A percentile compares a stretch with the other conserved stretches of the same genome.
Evolutionary conservation across 2,329 filamentous ascomycete species (phyloP).

Genomic region (Onygena corvina): DNA sequence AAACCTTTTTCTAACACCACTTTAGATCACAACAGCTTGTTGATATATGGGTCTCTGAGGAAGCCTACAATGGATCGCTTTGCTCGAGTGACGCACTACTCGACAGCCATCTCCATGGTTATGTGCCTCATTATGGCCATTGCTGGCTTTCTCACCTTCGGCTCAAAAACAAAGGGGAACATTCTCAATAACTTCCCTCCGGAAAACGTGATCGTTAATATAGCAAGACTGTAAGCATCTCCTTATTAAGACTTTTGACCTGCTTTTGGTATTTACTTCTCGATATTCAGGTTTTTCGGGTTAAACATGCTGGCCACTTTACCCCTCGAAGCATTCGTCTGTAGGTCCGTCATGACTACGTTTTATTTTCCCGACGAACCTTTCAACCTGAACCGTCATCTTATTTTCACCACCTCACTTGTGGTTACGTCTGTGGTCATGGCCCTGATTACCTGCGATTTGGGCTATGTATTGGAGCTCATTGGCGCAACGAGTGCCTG

Average conservation of each 20-base stretch:
- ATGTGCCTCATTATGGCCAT: conserved; percentile 83
- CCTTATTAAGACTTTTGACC: too few species aligned
- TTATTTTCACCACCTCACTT: conserved; percentile 72
- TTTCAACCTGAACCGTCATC: conserved; percentile 70
- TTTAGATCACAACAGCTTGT: conserved; percentile 78
- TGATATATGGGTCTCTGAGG: conserved; percentile 91
- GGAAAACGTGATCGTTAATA: conserved; percentile 84
- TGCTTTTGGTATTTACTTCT: too few species aligned
- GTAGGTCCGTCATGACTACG: conserved; percentile 87
- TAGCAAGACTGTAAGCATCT: conserved; percentile 59
- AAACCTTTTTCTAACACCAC: conserved; percentile 13
- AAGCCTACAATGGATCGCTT: conserved; percentile 95
- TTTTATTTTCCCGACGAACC: conserved; percentile 63
- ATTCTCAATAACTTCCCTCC: conserved; percentile 94
- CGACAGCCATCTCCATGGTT: conserved; percentile 77
- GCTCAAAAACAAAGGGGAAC: conserved; percentile 82
- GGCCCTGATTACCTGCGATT: conserved; percentile 77
- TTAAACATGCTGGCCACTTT: conserved; percentile 98
- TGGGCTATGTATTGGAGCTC: conserved; percentile 88
- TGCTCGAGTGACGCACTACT: conserved; percentile 83
- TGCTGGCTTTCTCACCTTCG: conserved; percentile 83
- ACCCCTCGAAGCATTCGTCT: conserved; percentile 93
- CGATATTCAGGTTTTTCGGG: conserved; percentile 59
- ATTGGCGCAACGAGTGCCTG: conserved; percentile 92
- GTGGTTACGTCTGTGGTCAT: conserved; percentile 68